Conservation (phyloP, 768 basidiomycete genomes). For the Pisolithus marmoratus region DNA sequence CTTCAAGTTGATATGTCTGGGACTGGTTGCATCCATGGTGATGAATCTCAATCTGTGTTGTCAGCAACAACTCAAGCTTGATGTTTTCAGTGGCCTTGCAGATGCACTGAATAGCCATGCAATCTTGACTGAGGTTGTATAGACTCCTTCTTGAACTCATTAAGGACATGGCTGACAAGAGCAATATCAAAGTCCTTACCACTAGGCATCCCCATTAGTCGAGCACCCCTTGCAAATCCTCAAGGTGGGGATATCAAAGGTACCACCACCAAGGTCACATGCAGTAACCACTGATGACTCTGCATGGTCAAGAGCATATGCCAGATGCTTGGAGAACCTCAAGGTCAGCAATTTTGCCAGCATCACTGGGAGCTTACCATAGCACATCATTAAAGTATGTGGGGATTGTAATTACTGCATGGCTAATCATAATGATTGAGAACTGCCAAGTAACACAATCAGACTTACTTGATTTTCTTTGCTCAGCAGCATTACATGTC, state of each 20-base stretch:
- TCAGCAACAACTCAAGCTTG: conserved; percentile 95
- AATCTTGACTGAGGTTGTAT: conserved; percentile 74
- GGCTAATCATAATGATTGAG: conserved; percentile 33
- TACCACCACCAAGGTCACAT: conserved; percentile 97
- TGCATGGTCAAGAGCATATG: conserved; percentile 87
- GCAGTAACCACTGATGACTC: conserved; percentile 90
- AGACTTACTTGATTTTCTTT: conserved; percentile 81
- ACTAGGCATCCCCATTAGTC: conserved; percentile 95
- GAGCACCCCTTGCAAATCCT: conserved; percentile 99
- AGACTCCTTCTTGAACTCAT: conserved; percentile 91
- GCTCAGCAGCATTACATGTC: too few relatives aligned
- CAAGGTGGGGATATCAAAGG: conserved; percentile 98
- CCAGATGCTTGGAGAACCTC: conserved; percentile 96
- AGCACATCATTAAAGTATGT: conserved; percentile 99
- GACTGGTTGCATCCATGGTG: conserved; percentile 89
- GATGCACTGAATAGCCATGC: conserved; percentile 97
- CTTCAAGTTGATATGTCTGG: conserved; percentile 95
- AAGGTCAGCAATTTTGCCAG: conserved; percentile 95
- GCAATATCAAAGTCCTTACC: conserved; percentile 95
- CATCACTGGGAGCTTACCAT: conserved; percentile 96
- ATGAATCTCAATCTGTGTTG: conserved; percentile 95
- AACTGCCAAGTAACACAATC: background rate
- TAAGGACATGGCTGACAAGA: conserved; percentile 79
- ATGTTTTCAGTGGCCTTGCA: conserved; percentile 99
- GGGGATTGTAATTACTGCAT: conserved; percentile 91